These are phyloP conservation scores for Opeltia flavorubescens DNA, from an alignment of 495 filamentous ascomycete genomes.

Conservation along the genomic window DNA sequence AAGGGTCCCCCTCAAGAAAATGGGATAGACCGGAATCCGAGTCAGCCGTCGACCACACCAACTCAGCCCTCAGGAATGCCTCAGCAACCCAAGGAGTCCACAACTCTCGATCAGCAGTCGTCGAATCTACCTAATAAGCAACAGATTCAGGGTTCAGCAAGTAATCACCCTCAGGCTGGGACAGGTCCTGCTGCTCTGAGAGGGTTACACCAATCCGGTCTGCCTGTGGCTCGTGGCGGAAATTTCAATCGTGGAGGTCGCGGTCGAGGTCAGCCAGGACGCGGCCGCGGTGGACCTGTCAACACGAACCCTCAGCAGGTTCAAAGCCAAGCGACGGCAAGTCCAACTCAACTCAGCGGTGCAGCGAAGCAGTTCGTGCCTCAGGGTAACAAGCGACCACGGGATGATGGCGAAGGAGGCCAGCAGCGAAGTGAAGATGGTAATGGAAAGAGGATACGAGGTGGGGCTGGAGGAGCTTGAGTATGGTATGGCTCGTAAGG, in stretches of 20 bases:
- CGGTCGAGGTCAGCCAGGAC: conserved; percentile 23
- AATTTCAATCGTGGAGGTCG: conserved; percentile 25
- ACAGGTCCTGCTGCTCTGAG: conserved; percentile 24
- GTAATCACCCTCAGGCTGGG: conserved; percentile 24
- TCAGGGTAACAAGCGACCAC: conserved; percentile 47
- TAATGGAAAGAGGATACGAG: conserved; percentile 39
- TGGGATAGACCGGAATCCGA: neutral
- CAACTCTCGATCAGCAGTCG: conserved; percentile 4
- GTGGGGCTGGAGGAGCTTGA: conserved; percentile 30
- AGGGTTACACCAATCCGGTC: conserved; percentile 30
- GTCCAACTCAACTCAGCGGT: conserved; percentile 29
- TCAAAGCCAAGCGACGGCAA: conserved; percentile 15
- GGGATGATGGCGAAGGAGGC: conserved; percentile 45
- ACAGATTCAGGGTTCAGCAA: conserved; percentile 20
- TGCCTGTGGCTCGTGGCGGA: conserved; percentile 34
- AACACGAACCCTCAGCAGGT: conserved; percentile 19
- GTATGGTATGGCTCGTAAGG: neutral
- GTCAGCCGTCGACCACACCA: neutral
- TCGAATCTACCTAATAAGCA: conserved; percentile 10
- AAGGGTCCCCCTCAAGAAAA: neutral
- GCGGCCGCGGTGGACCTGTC: conserved; percentile 32
- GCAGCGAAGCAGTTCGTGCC: conserved; percentile 48
- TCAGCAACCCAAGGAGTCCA: neutral
- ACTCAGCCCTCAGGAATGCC: neutral
- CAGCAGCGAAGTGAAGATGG: conserved; percentile 18